phyloP scores from a whole-genome alignment of 1,284 basidiomycete genomes.

The Golubevia sp. region DNA sequence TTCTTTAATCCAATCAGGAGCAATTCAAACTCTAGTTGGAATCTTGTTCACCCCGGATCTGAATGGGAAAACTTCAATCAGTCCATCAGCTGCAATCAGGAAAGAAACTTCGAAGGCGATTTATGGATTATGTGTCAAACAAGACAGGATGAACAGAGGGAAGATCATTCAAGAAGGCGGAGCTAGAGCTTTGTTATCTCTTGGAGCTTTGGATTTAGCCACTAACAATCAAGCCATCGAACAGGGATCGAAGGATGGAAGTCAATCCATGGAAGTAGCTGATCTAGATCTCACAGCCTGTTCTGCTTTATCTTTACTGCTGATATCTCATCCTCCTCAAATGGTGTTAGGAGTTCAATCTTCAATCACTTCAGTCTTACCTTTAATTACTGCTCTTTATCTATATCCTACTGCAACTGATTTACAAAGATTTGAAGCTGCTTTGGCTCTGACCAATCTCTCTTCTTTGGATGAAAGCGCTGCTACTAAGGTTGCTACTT shows the following conservation, averaged over 20 bases:
- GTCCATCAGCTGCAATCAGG: background rate
- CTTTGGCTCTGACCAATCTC: constrained; percentile 52
- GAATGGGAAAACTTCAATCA: background rate
- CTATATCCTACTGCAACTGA: constrained; percentile 5
- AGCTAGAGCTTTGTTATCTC: constrained; percentile 28
- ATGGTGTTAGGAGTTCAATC: too few species aligned
- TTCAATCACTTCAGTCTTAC: too few species aligned
- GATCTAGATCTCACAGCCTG: background rate
- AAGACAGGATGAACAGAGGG: constrained; percentile 35
- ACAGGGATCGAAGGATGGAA: background rate
- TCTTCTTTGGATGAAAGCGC: constrained; percentile 13
- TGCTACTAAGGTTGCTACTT: constrained; percentile 3
- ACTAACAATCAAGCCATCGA: background rate
- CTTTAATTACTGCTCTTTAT: too few species aligned
- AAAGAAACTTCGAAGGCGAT: background rate
- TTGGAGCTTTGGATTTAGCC: constrained; percentile 2
- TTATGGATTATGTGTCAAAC: constrained; percentile 9
- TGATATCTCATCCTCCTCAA: too few species aligned
- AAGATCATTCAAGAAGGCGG: constrained; percentile 44
- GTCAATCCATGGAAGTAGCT: background rate
- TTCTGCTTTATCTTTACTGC: too few species aligned
- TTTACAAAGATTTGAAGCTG: constrained; percentile 48
- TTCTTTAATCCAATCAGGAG: too few species aligned
- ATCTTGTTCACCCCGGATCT: background rate
- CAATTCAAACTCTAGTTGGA: background rate